Evolutionary conservation across 2,329 filamentous ascomycete genomes (phyloP), one percentile per base, ranked within the genome.

Genomic region (Onygena corvina): DNA sequence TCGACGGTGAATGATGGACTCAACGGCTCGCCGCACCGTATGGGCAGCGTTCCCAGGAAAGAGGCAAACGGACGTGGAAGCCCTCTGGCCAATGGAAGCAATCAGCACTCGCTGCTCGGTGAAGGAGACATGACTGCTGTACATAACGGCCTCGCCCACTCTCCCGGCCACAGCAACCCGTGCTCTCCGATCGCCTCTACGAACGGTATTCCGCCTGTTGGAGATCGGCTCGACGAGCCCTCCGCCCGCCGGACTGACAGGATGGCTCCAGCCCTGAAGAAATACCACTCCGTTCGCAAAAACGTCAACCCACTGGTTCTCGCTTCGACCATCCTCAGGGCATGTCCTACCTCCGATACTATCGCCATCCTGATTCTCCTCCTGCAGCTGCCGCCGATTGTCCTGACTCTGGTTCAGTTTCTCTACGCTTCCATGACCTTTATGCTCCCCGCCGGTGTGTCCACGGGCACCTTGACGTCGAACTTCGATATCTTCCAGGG

Each of bases 311-410:
- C 85, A 44, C 70, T 94, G 57, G 81, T 85, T 59, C 74, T 93
- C 56, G 83, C 84, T 55, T 78, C 86, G 58, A 94, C 88, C 49
- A 90, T 96, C 59, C 79, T 96, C 64, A 81, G 81, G 60, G 87
- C 88, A 47, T 90, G 89, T 60, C 90, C 90, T 48, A 80, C 94
- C 62, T 85, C 87, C 70, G 90, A 96, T 70, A 94, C 90, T 53
- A 86, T 95, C 68, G 88, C 90, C 64, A 94, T 96, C 61, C 80
- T 96, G 65, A 94, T 95, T 68, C 85, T 95, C 60, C 79, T 96
- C 57, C 84, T 95, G 68, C 89, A 94, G 64, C 80, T 95, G 7
- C 89, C 90, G 25, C 86, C 89, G 18, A 82, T 90, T 60, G 81
- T 90, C 51, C 76, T 95, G 60, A 90, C 88, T 55, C 75, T 87